A percentile compares a stretch with the other conserved stretches of the same genome.
phyloP scores from a whole-genome alignment of 768 basidiomycete genomes.

The Nevesoporus exiguus region DNA sequence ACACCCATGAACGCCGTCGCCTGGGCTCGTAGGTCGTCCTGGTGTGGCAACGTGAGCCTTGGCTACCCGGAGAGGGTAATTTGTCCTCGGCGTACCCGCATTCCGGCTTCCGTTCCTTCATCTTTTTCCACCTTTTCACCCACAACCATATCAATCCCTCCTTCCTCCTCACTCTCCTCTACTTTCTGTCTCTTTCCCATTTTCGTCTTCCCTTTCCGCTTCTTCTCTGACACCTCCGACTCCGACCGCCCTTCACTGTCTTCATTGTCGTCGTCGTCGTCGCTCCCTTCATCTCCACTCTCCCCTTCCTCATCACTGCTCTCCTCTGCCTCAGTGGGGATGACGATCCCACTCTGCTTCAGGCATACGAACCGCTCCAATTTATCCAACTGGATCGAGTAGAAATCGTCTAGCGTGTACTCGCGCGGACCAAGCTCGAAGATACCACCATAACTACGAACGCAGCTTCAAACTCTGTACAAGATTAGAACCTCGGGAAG shows the following conservation, averaged over 20 bases:
- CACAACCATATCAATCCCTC: neutral
- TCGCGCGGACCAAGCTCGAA: constrained; percentile 79
- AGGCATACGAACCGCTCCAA: constrained; percentile 75
- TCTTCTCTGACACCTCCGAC: constrained; percentile 9
- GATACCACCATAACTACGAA: constrained; percentile 78
- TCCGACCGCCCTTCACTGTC: constrained; percentile 9
- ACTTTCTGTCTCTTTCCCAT: constrained; percentile 18
- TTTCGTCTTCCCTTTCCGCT: constrained; percentile 2
- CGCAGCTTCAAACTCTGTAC: neutral
- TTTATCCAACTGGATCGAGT: constrained; percentile 78
- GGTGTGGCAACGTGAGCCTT: neutral
- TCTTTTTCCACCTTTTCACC: neutral
- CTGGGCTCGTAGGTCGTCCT: constrained; percentile 40
- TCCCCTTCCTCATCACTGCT: constrained; percentile 49
- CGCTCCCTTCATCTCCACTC: constrained; percentile 55
- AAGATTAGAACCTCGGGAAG: neutral
- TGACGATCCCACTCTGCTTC: constrained; percentile 59
- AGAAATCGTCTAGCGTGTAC: constrained; percentile 88
- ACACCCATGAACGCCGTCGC: constrained; percentile 63
- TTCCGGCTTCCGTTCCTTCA: constrained; percentile 9
- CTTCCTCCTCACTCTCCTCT: constrained; percentile 30
- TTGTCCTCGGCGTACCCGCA: constrained; percentile 1
- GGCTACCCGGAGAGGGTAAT: too few species aligned
- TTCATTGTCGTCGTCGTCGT: constrained; percentile 46
- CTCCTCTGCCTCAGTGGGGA: constrained; percentile 59